Evolutionary conservation across 192 early-diverging fungal genomes (phyloP), one percentile per base, ranked within the genome.

Genomic region (Entomortierella beljakovae): DNA sequence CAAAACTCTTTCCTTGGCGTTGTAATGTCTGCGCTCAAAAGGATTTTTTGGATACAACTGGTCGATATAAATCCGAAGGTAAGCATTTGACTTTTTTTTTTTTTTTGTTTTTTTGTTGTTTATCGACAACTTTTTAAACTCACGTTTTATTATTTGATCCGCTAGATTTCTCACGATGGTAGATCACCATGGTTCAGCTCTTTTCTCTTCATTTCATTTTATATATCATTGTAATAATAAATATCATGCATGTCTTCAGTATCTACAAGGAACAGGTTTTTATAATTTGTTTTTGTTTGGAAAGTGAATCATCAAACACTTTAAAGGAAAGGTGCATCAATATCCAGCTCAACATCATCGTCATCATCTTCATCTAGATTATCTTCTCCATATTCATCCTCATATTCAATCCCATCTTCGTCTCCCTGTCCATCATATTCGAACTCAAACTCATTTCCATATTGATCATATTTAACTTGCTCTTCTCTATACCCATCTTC

Each of bases 161-260:
- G n/a, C 32, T 77, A 77, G 73, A 77, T 22, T 77, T 77, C 42
- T 77, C 73, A 43, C 73, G 73, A 13, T 77, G 73, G 73, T 77
- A 77, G 58, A 40, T 32, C 5, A 4, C 54, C 20, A 13, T 10
- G 18, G 28, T 15, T 5, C 28, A 18, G 20, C 38, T 58, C 23
- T 38, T 9, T 43, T 28, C 32, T 28, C 25, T 32, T 33, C 10
- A 22, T 32, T 33, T 28, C 10, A 23, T n/a, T n/a, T n/a, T n/a
- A n/a, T n/a, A n/a, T n/a, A n/a, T 28, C 57, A 31, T 50, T 62
- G 57, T 59, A 59, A 37, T 25, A 59, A 59, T 59, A 59, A 59
- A 59, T 3, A n/a, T 31, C 51, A n/a, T 29, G 9, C 23, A 53
- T 10, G 2, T 46, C 43, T 46, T 11, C 43, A 10, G 15, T 20